phyloP scores from a whole-genome alignment of 2,329 filamentous ascomycete species.

The Cephalotrichum gorgonifer region DNA sequence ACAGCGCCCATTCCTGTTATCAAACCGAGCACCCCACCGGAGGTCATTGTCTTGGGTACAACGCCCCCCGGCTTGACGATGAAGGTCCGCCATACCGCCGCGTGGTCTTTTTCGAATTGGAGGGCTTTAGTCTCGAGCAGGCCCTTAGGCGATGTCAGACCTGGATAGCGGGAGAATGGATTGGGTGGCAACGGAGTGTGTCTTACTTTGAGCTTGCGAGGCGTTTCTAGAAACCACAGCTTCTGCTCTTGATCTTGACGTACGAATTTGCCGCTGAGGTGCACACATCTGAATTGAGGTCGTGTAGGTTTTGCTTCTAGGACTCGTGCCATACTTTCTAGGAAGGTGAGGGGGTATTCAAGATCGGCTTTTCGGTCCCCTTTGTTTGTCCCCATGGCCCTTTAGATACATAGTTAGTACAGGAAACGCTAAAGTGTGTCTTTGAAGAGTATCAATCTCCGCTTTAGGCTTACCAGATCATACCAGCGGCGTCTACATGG shows the following conservation, averaged over 20 bases:
- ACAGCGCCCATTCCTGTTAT: too few relatives aligned
- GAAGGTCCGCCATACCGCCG: not conserved
- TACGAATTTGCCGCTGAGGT: conserved; percentile 22
- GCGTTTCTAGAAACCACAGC: conserved; percentile 15
- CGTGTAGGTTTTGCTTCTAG: not conserved
- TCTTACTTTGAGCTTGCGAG: conserved; percentile 15
- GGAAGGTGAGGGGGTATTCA: not conserved
- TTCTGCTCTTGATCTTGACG: conserved; percentile 19
- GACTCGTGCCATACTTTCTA: not conserved
- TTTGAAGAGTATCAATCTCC: not conserved
- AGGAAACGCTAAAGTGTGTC: not conserved
- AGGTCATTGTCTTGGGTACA: not conserved
- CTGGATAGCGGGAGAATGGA: not conserved
- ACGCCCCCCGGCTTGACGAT: not conserved
- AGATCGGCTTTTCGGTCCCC: not conserved
- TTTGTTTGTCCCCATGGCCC: not conserved
- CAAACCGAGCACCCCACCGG: conserved; percentile 4
- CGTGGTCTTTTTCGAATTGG: not conserved
- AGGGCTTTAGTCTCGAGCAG: conserved; percentile 10
- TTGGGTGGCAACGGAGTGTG: not conserved
- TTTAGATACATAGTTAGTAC: too few relatives aligned
- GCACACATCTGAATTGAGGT: conserved; percentile 17
- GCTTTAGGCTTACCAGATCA: conserved; percentile 15
- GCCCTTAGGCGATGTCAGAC: conserved; percentile 8
- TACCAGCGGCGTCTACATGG: conserved; percentile 16